Percentiles rank a stretch among this genome's conserved stretches.
Evolutionary conservation across 2,329 filamentous ascomycete species (phyloP).

Genomic region (Phaeosphaeria sp.): DNA sequence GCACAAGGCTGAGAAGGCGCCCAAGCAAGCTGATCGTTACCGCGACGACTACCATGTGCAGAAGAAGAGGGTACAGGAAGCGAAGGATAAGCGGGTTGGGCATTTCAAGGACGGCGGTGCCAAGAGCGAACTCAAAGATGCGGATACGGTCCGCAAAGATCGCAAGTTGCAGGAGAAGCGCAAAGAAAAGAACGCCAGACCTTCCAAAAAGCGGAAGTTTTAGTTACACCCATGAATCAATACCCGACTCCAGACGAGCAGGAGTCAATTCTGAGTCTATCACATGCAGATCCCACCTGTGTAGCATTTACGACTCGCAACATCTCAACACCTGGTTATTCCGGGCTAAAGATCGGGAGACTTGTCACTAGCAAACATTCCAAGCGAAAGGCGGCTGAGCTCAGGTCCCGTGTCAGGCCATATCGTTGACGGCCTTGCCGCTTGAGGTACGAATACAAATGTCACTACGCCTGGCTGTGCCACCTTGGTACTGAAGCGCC

Average conservation of each 20-base stretch:
- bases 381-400: not conserved
- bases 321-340: not conserved
- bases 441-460: conserved; percentile 13
- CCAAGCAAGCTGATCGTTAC: conserved; percentile 92
- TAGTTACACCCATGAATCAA: conserved; percentile 29
- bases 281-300: not conserved
- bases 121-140: conserved; percentile 81
- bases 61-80: conserved; percentile 88
- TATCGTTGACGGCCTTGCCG: conserved; percentile 4
- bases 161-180: conserved; percentile 78
- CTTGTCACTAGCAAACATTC: not conserved
- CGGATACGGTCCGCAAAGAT: conserved; percentile 84
- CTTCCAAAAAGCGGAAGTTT: conserved; percentile 66
- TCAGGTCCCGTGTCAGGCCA: conserved; percentile 13
- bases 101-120: conserved; percentile 74
- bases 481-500: conserved; percentile 21
- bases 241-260: conserved; percentile 8
- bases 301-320: conserved; percentile 2
- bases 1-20: conserved; percentile 86
- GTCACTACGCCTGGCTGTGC: conserved; percentile 27
- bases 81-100: conserved; percentile 82
- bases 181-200: conserved; percentile 87
- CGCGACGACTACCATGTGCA: conserved; percentile 88
- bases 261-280: conserved; percentile 11
- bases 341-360: not conserved